phyloP scores from a whole-genome alignment of 257 asterid species.

The Solanum bukasovii region DNA sequence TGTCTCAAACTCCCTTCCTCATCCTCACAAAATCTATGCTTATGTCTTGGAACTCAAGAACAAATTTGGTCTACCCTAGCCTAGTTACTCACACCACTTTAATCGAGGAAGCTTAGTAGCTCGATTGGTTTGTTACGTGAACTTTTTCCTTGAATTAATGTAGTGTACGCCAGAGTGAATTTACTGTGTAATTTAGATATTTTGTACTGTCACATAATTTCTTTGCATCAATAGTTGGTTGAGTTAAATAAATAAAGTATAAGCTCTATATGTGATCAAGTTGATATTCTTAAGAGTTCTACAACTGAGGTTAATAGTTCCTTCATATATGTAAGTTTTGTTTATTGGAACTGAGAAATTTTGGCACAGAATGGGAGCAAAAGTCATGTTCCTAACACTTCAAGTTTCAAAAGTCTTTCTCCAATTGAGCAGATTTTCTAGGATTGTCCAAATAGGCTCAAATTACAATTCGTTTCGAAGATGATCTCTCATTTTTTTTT shows the following conservation, averaged over 20 bases:
- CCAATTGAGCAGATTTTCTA: not conserved
- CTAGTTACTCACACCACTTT: not conserved
- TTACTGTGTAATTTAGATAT: too few relatives aligned
- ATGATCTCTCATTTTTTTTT: not conserved
- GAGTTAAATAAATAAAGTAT: not conserved
- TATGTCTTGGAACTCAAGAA: slow-evolving; percentile 3
- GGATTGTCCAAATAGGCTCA: not conserved
- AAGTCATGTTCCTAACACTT: not conserved
- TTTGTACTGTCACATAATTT: not conserved
- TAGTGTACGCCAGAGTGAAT: not conserved
- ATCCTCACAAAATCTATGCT: slow-evolving; percentile 4
- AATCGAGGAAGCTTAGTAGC: not conserved
- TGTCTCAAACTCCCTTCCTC: slow-evolving; percentile 2
- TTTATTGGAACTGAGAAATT: too few relatives aligned
- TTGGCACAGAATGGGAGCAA: not conserved
- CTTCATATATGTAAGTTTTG: not conserved
- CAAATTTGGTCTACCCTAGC: not conserved
- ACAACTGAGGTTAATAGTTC: not conserved
- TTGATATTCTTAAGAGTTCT: not conserved
- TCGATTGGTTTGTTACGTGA: not conserved
- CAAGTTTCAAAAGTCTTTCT: not conserved
- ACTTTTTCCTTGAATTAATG: not conserved
- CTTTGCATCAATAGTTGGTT: not conserved
- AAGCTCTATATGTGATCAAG: not conserved
- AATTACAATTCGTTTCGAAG: too few relatives aligned